phyloP scores from a whole-genome alignment of 177 flowering plant species.

The Vitis hybrid region DNA sequence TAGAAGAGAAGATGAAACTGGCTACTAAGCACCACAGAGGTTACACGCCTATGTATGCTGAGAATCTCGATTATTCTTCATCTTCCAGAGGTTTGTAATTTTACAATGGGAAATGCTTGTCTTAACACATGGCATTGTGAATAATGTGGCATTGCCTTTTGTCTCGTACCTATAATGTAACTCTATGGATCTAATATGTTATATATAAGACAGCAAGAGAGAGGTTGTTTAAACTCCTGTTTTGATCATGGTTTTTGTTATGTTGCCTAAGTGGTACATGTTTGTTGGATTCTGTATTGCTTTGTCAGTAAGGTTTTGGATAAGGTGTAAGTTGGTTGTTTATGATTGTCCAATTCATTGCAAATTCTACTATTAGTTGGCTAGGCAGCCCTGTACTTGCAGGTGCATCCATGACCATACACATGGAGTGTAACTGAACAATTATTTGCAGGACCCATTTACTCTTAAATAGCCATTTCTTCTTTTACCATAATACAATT shows the following conservation, averaged over 20 bases:
- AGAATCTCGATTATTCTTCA: conserved; percentile 57
- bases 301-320: background rate
- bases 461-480: too few relatives aligned
- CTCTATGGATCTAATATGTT: too few relatives aligned
- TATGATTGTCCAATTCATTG: background rate
- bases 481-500: too few relatives aligned
- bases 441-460: too few relatives aligned
- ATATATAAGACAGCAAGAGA: too few relatives aligned
- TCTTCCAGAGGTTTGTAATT: conserved; percentile 44
- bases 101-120: background rate
- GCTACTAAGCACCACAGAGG: conserved; percentile 54
- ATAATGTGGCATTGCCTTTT: too few relatives aligned
- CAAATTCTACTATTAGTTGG: background rate
- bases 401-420: too few relatives aligned
- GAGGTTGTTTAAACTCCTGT: too few relatives aligned
- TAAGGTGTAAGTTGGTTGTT: background rate
- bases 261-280: background rate
- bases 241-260: background rate
- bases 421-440: too few relatives aligned
- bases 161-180: too few relatives aligned
- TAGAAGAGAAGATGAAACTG: conserved; percentile 68
- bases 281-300: background rate
- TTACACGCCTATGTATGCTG: conserved; percentile 67
- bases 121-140: too few relatives aligned
- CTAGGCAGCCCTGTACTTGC: background rate